Base-by-base conservation (phyloP, 805 yeast species). In the Saccharomycopsis selenospora region DNA sequence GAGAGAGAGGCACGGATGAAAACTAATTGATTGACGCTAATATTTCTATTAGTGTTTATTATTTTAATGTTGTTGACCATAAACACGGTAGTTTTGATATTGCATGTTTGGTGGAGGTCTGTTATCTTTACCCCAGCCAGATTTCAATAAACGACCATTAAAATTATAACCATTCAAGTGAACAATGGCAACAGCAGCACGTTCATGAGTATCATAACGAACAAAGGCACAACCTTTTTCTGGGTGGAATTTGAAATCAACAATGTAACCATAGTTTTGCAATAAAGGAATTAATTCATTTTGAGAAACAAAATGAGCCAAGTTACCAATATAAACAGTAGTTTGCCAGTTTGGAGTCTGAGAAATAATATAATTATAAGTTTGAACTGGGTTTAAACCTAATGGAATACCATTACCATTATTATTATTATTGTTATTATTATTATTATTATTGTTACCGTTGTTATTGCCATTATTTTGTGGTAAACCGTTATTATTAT, bases 211-310 rank as follows among this genome's bases (percentile, higher is more conserved):
- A 59, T 85, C 95, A 61, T 80, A 87, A 64, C 82, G 83, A 53
- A 85, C 91, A 69, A 88, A 89, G 8, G 95, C 95, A 68, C 91
- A 88, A 3, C 91, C 93, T 54, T 77, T 77, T 48, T 87, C 95
- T 6, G 88, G 83, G 55, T 83, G 82, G 58, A 84, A 76, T 63
- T 84, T 83, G 61, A 88, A 78, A 56, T 85, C 93, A 50, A 85
- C 81, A 60, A 88, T 83, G 64, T 71, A 85, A 4, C 96, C 96
- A 62, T 87, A 86, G 56, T 76, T 80, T 61, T 80, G 90, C 54
- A 87, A 66, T 46, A 87, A 65, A 20, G 91, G 87, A 49, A 83
- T 71, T 58, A 88, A 68, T 54, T 85, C 93, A 48, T 72, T 72
- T 63, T 85, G 88, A 45, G 82, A 77, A 24, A 86, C 80, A 62